Percentiles rank a stretch among this genome's conserved stretches.
Conservation (phyloP, 1,284 basidiomycete genomes). For the Sporisorium graminicola region DNA sequence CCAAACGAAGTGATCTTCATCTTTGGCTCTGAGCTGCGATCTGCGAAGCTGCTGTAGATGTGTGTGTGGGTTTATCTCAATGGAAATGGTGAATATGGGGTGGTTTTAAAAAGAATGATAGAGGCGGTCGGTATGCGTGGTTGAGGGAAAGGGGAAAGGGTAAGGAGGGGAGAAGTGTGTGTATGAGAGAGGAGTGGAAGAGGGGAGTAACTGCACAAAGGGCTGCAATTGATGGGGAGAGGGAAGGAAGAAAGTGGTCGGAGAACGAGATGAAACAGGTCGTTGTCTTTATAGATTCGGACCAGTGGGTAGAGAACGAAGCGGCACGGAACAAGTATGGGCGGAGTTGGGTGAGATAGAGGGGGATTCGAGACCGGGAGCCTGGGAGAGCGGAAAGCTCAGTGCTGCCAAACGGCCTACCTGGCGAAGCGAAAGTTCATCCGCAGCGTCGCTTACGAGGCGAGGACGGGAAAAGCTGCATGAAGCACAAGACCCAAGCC, state of each 20-base stretch:
- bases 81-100: not conserved
- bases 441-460: not conserved
- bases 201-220: conserved; percentile 17
- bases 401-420: no score
- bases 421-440: not conserved
- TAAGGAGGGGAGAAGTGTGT: conserved; percentile 1
- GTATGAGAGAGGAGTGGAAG: conserved; percentile 15
- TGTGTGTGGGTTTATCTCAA: not conserved
- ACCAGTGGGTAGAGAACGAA: conserved; percentile 6
- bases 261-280: conserved; percentile 16
- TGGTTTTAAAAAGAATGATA: conserved; percentile 3
- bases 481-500: not conserved
- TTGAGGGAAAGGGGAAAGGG: conserved; percentile 1
- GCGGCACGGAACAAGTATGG: not conserved
- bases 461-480: not conserved
- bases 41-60: not conserved
- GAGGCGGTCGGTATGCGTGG: conserved; percentile 5
- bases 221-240: conserved; percentile 47
- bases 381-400: not conserved
- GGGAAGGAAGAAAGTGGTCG: conserved; percentile 15
- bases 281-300: conserved; percentile 28
- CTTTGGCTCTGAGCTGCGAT: not conserved
- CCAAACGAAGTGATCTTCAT: conserved; percentile 53
- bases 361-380: conserved; percentile 9
- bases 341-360: conserved; percentile 23